These are phyloP conservation scores for Penicillium coffeae DNA, from an alignment of 495 filamentous ascomycete species.

Conservation along the genomic window DNA sequence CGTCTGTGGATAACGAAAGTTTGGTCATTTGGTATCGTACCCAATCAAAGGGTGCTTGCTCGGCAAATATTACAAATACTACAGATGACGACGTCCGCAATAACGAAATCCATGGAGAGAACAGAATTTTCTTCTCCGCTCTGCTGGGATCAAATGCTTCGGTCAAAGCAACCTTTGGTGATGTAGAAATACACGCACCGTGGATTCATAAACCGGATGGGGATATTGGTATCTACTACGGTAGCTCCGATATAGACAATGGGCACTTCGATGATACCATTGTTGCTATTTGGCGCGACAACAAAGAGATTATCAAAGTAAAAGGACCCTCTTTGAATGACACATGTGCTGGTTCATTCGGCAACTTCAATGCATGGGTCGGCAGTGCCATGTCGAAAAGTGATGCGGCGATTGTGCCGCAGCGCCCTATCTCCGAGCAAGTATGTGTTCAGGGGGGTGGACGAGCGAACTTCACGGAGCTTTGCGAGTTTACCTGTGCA, in stretches of 20 bases:
- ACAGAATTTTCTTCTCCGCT: conserved; percentile 38
- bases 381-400: conserved; percentile 23
- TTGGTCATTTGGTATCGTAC: conserved; percentile 65
- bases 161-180: conserved; percentile 52
- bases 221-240: conserved; percentile 48
- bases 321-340: conserved; percentile 47
- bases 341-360: conserved; percentile 43
- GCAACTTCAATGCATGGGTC: conserved; percentile 53
- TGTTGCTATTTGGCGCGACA: conserved; percentile 45
- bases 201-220: conserved; percentile 26
- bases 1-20: conserved; percentile 42
- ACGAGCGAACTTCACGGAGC: conserved; percentile 6
- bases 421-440: conserved; percentile 8
- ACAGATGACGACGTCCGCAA: conserved; percentile 4
- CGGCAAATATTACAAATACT: conserved; percentile 35
- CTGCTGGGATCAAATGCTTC: conserved; percentile 25
- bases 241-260: conserved; percentile 42
- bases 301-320: conserved; percentile 18
- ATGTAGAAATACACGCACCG: conserved; percentile 22
- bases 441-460: conserved; percentile 13
- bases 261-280: conserved; percentile 48
- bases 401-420: conserved; percentile 2
- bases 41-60: conserved; percentile 31
- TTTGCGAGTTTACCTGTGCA: conserved; percentile 15
- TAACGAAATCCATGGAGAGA: conserved; percentile 19